Conservation (phyloP, 2,329 filamentous ascomycete species). For the Sordariomycetes sp. region DNA sequence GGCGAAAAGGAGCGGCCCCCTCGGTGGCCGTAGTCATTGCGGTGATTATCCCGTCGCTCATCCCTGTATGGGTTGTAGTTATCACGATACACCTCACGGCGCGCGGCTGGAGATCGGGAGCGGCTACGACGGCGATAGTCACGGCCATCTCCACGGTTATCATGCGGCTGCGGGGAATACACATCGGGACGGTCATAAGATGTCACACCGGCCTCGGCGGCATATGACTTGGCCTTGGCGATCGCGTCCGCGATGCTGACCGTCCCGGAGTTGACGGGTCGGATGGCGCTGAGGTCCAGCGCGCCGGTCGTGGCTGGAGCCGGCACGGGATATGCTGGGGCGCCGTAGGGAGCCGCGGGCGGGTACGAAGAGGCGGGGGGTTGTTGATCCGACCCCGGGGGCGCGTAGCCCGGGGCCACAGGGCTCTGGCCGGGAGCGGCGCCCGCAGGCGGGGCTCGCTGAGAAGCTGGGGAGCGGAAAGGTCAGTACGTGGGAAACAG, state of each 20-base stretch:
- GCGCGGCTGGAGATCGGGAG: slow-evolving; percentile 60
- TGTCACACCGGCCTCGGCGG: slow-evolving; percentile 64
- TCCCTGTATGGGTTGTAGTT: slow-evolving; percentile 77
- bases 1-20: slow-evolving; percentile 68
- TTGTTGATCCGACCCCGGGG: slow-evolving; percentile 6
- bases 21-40: slow-evolving; percentile 34
- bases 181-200: slow-evolving; percentile 47
- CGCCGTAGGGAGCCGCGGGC: slow-evolving; percentile 25
- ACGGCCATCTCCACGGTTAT: slow-evolving; percentile 31
- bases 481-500: not conserved
- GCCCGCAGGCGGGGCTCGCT: slow-evolving; percentile 21
- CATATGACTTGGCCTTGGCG: slow-evolving; percentile 73
- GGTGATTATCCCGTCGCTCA: slow-evolving; percentile 63
- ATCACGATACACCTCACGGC: slow-evolving; percentile 62
- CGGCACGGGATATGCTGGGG: slow-evolving; percentile 38
- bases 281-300: slow-evolving; percentile 70
- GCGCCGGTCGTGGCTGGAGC: slow-evolving; percentile 65
- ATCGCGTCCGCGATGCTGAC: slow-evolving; percentile 78
- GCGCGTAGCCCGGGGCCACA: slow-evolving; percentile 19
- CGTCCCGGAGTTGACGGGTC: slow-evolving; percentile 68
- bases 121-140: slow-evolving; percentile 36
- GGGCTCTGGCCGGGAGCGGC: slow-evolving; percentile 29
- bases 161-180: slow-evolving; percentile 23
- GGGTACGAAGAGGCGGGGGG: slow-evolving; percentile 21
- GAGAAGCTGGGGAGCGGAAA: slow-evolving; percentile 23